Conservation (phyloP, 1,139 yeast species). For the Protomyces inundatus region DNA sequence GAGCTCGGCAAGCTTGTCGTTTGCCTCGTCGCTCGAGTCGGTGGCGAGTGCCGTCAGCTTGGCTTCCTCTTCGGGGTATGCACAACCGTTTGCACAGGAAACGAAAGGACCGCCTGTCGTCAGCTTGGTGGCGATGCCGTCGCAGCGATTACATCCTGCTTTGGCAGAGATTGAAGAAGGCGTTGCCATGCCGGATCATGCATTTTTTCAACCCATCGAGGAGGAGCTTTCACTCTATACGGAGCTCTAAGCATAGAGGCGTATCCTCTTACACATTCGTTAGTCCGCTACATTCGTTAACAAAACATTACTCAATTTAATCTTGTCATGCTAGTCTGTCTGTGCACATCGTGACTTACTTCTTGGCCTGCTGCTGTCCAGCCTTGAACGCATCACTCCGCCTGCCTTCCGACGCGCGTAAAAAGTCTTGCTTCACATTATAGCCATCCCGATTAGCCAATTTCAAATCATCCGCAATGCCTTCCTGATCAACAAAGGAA, state of each 20-base stretch:
- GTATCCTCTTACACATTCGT: background rate
- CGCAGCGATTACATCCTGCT: background rate
- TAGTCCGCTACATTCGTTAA: background rate
- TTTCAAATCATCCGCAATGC: conserved; percentile 74
- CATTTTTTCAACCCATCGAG: background rate
- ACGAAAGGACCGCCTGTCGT: too few relatives aligned
- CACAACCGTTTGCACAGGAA: too few relatives aligned
- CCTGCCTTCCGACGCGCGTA: conserved; percentile 65
- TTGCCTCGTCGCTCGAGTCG: background rate
- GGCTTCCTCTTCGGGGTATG: too few relatives aligned
- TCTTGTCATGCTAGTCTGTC: background rate
- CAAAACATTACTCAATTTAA: background rate
- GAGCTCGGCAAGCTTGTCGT: background rate
- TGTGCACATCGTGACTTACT: background rate
- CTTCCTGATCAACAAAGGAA: conserved; percentile 79
- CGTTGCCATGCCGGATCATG: background rate
- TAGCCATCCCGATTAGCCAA: conserved; percentile 76
- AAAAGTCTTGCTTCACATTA: conserved; percentile 84
- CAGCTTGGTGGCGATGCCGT: too few relatives aligned
- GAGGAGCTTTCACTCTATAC: background rate
- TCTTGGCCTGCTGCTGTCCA: conserved; percentile 44
- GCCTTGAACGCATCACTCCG: conserved; percentile 59
- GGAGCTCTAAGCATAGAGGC: background rate
- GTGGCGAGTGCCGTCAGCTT: background rate
- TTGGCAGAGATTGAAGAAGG: background rate